A percentile compares a stretch with the other conserved stretches of the same genome.
Conservation (phyloP, 345 rosid species). For the Cochlearia excelsa region DNA sequence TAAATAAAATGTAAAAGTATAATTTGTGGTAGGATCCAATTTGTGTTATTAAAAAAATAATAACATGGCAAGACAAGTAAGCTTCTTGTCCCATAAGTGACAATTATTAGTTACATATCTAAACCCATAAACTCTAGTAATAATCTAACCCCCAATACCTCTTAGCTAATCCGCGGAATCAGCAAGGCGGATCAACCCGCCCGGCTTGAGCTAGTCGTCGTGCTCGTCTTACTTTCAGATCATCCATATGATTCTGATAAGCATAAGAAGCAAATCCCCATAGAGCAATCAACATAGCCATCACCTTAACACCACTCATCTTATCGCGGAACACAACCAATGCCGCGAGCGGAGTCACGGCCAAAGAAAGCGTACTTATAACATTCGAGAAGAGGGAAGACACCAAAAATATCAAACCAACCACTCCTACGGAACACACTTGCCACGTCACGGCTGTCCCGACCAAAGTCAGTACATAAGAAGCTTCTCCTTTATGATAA, state of each 20-base stretch:
- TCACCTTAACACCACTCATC: conserved; percentile 39
- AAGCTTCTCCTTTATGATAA: conserved; percentile 34
- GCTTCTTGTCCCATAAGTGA: no score
- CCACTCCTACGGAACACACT: conserved; percentile 41
- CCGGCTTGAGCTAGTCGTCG: conserved; percentile 15
- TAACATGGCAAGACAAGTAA: no score
- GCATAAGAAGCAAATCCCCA: conserved; percentile 49
- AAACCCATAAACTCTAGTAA: no score
- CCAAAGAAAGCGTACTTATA: conserved; percentile 35
- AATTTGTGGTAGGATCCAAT: no score
- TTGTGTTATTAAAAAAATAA: no score
- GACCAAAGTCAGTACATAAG: conserved; percentile 39
- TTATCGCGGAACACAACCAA: conserved; percentile 35
- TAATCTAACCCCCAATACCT: no score
- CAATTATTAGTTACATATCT: no score
- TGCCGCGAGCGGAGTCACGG: conserved; percentile 38
- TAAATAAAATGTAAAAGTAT: no score
- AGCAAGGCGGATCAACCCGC: conserved; percentile 5
- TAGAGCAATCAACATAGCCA: conserved; percentile 41
- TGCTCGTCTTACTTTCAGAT: conserved; percentile 44
- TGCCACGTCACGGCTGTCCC: conserved; percentile 46
- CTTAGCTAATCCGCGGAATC: not conserved
- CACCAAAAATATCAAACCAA: conserved; percentile 41
- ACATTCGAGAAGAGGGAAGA: conserved; percentile 47
- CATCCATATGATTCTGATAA: conserved; percentile 45